Base-by-base conservation (phyloP, 2,329 filamentous ascomycete genomes). In the Elsinoe australis region DNA sequence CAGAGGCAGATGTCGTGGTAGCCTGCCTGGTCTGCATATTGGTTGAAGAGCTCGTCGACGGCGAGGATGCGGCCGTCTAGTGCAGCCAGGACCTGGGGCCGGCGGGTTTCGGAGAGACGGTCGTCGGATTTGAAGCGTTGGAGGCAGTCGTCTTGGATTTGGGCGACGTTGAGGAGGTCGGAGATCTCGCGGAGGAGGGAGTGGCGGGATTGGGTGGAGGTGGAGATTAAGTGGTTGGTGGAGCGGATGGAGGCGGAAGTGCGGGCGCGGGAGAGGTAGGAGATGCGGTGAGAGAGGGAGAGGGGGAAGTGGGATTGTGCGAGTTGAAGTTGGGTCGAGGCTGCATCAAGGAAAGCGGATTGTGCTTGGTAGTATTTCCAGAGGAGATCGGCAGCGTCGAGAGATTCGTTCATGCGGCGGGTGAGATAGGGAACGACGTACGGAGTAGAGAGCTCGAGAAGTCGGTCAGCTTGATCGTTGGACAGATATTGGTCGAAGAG, bases 401-500 rank as follows among this genome's bases (percentile, higher is more conserved):
- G 73, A 52, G 88, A 80, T 5, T 80, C 79, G 3, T 72, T 70
- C 1, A 87, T 85, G 51, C 87, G 82, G 47, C 84, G 81, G 59
- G 86, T 75, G 2, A 98, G 77, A 63, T 95, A 98, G 2, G 82
- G 85, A 33, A 94, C 77, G 19, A 96, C 87, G 58, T 88, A 89
- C 0, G 83, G 79, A 4, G 89, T 94, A 50, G 89, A 79, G 45
- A 92, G 87, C 28, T 83, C 80, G 26, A 98, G 77, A 21, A 98
- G 76, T 10, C 88, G 83, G 54, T 95, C 87, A 7, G 80, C 84
- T 80, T 86, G 89, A 14, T 85, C 83, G 62, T 89, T 82, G 47
- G 76, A 69, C 55, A 96, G 81, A 65, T 98, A 98, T 90, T 92
- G 98, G 59, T 95, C 89, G 63, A 95, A 98, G n/a, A 98, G 74